phyloP scores from a whole-genome alignment of 116 monocot species.

The Cymodocea nodosa region DNA sequence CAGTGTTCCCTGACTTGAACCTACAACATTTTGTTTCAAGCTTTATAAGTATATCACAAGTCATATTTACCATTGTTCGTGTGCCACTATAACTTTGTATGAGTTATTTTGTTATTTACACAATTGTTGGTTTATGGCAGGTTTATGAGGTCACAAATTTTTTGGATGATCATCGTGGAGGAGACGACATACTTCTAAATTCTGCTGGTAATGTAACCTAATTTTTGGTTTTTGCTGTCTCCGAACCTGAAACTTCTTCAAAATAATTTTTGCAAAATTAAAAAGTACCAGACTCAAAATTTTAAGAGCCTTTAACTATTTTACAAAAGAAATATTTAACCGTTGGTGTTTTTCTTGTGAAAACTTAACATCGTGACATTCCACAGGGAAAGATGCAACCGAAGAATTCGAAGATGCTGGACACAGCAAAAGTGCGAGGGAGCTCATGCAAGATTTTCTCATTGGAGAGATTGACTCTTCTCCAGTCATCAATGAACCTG shows the following conservation, averaged over 20 bases:
- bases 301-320: too few species aligned
- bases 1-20: too few species aligned
- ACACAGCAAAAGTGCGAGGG: constrained; percentile 58
- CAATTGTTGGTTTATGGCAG: constrained; percentile 19
- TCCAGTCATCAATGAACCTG: constrained; percentile 32
- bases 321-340: too few species aligned
- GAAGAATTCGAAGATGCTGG: constrained; percentile 90
- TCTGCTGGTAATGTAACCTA: constrained; percentile 36
- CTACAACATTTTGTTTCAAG: too few species aligned
- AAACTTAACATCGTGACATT: neutral
- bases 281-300: neutral
- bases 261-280: neutral
- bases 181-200: constrained; percentile 74
- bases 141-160: constrained; percentile 87
- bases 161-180: constrained; percentile 91
- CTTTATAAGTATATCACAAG: too few species aligned
- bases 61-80: too few species aligned
- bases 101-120: neutral
- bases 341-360: too few species aligned
- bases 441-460: constrained; percentile 25
- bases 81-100: too few species aligned
- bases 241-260: too few species aligned
- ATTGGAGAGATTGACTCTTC: constrained; percentile 58
- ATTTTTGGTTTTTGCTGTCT: too few species aligned
- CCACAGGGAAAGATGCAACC: constrained; percentile 64